Evolutionary conservation across 495 filamentous ascomycete species (phyloP), one percentile per base, ranked within the genome.

Genomic region (Amorphotheca resinae): DNA sequence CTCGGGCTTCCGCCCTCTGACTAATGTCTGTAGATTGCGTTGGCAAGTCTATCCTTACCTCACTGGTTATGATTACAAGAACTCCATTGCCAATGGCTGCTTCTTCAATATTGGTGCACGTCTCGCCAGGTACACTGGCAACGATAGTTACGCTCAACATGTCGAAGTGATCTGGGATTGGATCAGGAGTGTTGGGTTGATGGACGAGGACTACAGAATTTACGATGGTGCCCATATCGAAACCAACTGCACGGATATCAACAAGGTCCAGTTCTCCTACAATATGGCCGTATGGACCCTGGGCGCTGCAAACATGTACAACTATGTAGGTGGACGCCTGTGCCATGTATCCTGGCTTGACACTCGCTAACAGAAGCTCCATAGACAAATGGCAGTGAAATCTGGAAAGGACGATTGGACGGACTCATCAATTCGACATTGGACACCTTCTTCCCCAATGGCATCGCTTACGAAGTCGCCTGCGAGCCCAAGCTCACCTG

Each of bases 31-130:
- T 34, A 85, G 86, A 0, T 51, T 95, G 48, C 66, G 79, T 23
- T 94, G 87, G 87, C 87, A 94, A 65, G 83, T 91, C 35, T 80
- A 79, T 47, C 65, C 72, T 3, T 77, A 72, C 45, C 86, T 89
- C 48, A 74, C 67, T 33, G 87, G 87, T 11, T 95, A 84, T 49
- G 73, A 79, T 54, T 93, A 94, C 67, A 93, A 93, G 66, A 95
- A 93, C 59, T 77, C 83, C 16, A 84, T 91, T 46, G 81, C 81
- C 2, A 91, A 87, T 48, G 87, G 84, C 16, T 77, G 80, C 46
- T 88, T 89, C 64, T 93, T 95, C 63, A 82, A 91, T 47, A 64
- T 93, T 12, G 84, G 80, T 7, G 76, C 87, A 1, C 72, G 87
- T 7, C 66, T 95, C 40, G 83, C 82, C 0, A 71, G 70, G 38